Conservation (phyloP, 2,329 filamentous ascomycete species). For the Emmonsia crescens region DNA sequence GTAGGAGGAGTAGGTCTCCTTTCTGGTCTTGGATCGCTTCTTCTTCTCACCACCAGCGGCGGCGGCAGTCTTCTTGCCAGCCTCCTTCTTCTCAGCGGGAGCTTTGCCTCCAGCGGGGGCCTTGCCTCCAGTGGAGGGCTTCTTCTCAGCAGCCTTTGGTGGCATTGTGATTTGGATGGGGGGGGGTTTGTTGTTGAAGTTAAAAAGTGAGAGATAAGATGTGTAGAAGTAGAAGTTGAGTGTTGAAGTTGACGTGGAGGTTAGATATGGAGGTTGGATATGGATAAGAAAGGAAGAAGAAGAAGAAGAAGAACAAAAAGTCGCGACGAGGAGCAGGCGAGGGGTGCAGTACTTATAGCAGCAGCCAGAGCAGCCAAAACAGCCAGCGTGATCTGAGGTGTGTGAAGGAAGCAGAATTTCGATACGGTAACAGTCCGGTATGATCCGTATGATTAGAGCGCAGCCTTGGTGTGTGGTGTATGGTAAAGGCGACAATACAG, state of each 20-base stretch:
- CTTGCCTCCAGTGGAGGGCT: constrained; percentile 88
- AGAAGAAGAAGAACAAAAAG: constrained; percentile 19
- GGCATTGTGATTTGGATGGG: constrained; percentile 56
- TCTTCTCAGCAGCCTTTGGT: constrained; percentile 97
- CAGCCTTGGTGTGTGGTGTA: not conserved
- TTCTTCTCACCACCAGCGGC: constrained; percentile 96
- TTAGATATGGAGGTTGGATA: constrained; percentile 23
- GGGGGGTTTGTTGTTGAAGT: constrained; percentile 13
- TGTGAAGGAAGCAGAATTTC: constrained; percentile 36
- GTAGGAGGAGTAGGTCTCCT: constrained; percentile 99
- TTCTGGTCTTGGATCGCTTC: constrained; percentile 99
- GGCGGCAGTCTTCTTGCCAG: constrained; percentile 89
- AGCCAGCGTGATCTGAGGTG: constrained; percentile 35
- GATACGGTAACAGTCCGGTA: constrained; percentile 32
- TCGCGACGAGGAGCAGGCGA: constrained; percentile 29
- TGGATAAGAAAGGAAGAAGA: constrained; percentile 21
- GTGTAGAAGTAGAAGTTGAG: not conserved
- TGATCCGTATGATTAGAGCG: constrained; percentile 37
- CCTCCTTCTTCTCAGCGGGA: constrained; percentile 98
- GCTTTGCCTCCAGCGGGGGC: constrained; percentile 63
- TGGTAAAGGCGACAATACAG: not conserved
- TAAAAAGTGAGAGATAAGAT: constrained; percentile 4
- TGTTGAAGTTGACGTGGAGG: constrained; percentile 26
- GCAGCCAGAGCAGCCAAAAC: constrained; percentile 21
- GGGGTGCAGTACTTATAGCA: constrained; percentile 36